Conservation (phyloP, 345 rosid species). For the Mangifera indica region DNA sequence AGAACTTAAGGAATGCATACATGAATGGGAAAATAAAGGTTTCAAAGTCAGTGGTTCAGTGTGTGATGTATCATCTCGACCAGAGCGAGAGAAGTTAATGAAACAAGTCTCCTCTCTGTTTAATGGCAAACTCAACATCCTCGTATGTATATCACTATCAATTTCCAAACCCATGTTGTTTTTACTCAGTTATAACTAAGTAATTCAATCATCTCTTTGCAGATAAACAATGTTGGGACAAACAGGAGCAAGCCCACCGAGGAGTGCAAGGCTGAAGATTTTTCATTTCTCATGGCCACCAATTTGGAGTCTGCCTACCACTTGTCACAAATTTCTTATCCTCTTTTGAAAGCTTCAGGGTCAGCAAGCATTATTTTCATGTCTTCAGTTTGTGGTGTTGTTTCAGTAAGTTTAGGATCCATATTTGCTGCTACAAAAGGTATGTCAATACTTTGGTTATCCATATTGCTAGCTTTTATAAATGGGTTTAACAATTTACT, state of each 20-base stretch:
- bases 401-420: conserved; percentile 24
- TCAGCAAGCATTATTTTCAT: conserved; percentile 50
- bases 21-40: conserved; percentile 35
- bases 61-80: conserved; percentile 36
- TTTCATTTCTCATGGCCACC: conserved; percentile 29
- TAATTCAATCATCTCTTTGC: too few relatives aligned
- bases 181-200: too few relatives aligned
- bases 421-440: conserved; percentile 47
- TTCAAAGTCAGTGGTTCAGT: conserved; percentile 40
- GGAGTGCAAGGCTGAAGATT: conserved; percentile 44
- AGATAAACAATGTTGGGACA: conserved; percentile 58
- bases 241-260: conserved; percentile 31
- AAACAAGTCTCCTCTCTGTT: conserved; percentile 25
- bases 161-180: too few relatives aligned
- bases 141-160: conserved; percentile 20
- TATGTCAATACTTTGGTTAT: background rate
- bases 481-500: conserved; percentile 8
- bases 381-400: conserved; percentile 42
- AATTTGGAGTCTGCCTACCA: conserved; percentile 56
- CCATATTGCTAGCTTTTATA: conserved; percentile 9
- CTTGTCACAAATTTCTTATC: conserved; percentile 55
- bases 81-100: conserved; percentile 36
- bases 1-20: conserved; percentile 47
- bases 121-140: conserved; percentile 41
- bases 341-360: conserved; percentile 51